A percentile compares a stretch with the other conserved stretches of the same genome.
phyloP scores from a whole-genome alignment of 2,329 filamentous ascomycete species.

The Cephalotrichum gorgonifer region DNA sequence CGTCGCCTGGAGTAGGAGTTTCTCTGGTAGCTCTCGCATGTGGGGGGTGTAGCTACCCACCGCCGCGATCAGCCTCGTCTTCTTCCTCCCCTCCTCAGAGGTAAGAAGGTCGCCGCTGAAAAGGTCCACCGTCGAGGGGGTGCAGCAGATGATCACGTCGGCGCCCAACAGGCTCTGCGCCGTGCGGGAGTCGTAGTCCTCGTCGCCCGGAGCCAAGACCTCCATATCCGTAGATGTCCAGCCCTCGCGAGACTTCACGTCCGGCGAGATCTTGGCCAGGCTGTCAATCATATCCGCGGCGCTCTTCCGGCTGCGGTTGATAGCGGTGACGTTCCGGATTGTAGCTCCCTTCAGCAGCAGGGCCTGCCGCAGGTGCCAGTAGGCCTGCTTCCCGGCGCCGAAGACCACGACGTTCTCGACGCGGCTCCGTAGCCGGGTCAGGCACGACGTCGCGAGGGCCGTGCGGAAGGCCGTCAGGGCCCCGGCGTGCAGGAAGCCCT shows the following conservation, averaged over 20 bases:
- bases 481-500: constrained; percentile 61
- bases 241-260: constrained; percentile 45
- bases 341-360: constrained; percentile 61
- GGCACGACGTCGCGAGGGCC: constrained; percentile 58
- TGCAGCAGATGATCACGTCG: constrained; percentile 84
- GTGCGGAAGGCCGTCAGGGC: constrained; percentile 75
- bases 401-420: constrained; percentile 76
- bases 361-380: constrained; percentile 85
- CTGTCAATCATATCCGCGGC: neutral
- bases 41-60: constrained; percentile 59
- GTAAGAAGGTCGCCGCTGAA: constrained; percentile 69
- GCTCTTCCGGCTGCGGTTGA: constrained; percentile 59
- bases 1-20: constrained; percentile 56
- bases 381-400: constrained; percentile 80
- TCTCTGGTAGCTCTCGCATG: constrained; percentile 77
- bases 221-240: constrained; percentile 59
- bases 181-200: constrained; percentile 54
- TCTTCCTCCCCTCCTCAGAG: constrained; percentile 56
- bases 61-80: constrained; percentile 61
- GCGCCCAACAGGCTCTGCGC: constrained; percentile 61
- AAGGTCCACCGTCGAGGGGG: constrained; percentile 61
- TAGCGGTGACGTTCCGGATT: constrained; percentile 70
- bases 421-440: constrained; percentile 53
- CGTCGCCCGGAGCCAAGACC: constrained; percentile 58
- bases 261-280: constrained; percentile 34